Base-by-base conservation (phyloP, 768 basidiomycete species). In the Pholiota microspora region DNA sequence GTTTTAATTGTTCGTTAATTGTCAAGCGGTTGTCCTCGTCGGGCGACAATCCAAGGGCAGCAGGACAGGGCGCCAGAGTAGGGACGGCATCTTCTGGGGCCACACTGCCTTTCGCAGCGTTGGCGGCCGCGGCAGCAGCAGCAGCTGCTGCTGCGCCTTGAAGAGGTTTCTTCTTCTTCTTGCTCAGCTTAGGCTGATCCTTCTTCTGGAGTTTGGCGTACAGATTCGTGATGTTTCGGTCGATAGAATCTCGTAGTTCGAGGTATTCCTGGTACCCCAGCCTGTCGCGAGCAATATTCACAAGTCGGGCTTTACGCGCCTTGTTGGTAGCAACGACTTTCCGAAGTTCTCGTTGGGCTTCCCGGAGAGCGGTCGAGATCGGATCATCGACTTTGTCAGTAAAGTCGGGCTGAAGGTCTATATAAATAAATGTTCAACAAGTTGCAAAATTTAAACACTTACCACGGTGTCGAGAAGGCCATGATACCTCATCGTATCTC, bases 251-350 rank as follows among this genome's bases (percentile, higher is more conserved):
- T 15, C 94, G 84, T 7, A 83, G 69, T 27, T 92, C 89, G 54
- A 92, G 71, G 72, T 96, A 98, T 64, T 98, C 96, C 64, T 93
- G 91, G 66, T 93, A 92, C 5, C 87, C 94, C 15, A 98, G 79
- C 18, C 94, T 83, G 64, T 94, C 92, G 56, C 87, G 84, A 25
- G 94, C 94, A 57, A 94, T 81, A 12, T 77, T 74, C 12, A 79
- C 79, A 2, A 98, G 80, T 3, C 89, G 85, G 27, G 72, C 70
- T 67, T 89, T 89, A 10, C 96, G 86, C 2, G 83, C 82, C 62
- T 94, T 92, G 76, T 99, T 99, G 54, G 84, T 79, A 7, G 85
- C 80, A 2, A 89, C 77, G 46, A 98, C 89, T 5, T 73, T 74
- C 8, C 88, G 83, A 4, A 99, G 79, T 59, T 93, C 84, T 12